Conservation (phyloP, 306 rosid genomes). For the Ormosia semicastrata region DNA sequence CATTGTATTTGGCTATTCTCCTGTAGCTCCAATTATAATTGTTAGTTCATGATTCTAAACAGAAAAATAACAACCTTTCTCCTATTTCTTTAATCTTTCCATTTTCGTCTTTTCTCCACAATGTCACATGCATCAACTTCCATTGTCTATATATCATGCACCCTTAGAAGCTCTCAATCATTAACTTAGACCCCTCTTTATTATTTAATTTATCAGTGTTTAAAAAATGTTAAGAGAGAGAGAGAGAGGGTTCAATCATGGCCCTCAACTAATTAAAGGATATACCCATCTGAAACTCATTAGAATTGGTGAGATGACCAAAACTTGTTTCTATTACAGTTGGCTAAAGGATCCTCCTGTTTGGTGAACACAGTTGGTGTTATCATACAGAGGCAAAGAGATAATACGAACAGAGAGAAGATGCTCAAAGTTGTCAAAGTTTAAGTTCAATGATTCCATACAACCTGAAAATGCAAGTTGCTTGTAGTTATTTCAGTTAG, state of each 20-base stretch:
- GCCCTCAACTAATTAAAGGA: conserved; percentile 35
- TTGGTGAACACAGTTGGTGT: conserved; percentile 36
- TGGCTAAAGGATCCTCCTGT: conserved; percentile 36
- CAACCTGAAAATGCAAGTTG: conserved; percentile 29
- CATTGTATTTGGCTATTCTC: conserved; percentile 41
- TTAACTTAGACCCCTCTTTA: conserved; percentile 48
- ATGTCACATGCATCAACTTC: conserved; percentile 53
- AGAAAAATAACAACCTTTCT: conserved; percentile 30
- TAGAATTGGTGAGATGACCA: conserved; percentile 15
- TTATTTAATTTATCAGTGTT: conserved; percentile 17
- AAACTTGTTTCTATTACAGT: conserved; percentile 27
- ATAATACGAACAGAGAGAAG: conserved; percentile 16
- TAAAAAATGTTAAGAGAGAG: conserved; percentile 14
- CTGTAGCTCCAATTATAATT: conserved; percentile 27
- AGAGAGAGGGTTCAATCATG: conserved; percentile 36
- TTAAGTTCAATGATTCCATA: conserved; percentile 21
- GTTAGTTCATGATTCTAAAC: conserved; percentile 35
- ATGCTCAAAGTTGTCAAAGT: conserved; percentile 36
- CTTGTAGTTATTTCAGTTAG: conserved; percentile 51
- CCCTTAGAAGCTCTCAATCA: conserved; percentile 43
- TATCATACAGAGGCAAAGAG: conserved; percentile 11
- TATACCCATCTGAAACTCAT: conserved; percentile 25
- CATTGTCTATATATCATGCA: conserved; percentile 32
- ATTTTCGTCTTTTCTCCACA: conserved; percentile 30
- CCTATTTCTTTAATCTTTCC: conserved; percentile 21